A percentile compares a stretch with the other conserved stretches of the same genome.
phyloP scores from a whole-genome alignment of 768 basidiomycete genomes.

The Tephrocybe sp. region DNA sequence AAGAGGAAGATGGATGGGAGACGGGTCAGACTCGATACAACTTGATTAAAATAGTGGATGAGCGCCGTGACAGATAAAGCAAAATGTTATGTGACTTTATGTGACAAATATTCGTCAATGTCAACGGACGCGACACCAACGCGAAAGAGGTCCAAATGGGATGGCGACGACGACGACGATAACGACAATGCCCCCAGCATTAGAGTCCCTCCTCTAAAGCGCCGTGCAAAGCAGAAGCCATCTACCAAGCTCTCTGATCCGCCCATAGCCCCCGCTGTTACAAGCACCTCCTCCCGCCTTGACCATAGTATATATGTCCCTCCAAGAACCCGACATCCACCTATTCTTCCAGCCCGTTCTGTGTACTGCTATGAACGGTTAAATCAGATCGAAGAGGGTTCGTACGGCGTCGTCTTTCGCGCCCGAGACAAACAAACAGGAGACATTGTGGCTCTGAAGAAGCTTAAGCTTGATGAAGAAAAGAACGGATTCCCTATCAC shows the following conservation, averaged over 20 bases:
- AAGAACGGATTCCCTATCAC: conserved; percentile 99
- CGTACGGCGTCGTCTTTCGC: conserved; percentile 97
- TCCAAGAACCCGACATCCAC: conserved; percentile 72
- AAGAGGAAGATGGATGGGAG: conserved; percentile 34
- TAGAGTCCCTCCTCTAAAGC: conserved; percentile 47
- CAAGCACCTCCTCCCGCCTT: conserved; percentile 21
- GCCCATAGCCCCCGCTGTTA: conserved; percentile 12
- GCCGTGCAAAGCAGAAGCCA: conserved; percentile 48
- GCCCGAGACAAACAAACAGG: conserved; percentile 93
- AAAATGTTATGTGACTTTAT: conserved; percentile 6
- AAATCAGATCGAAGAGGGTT: conserved; percentile 98
- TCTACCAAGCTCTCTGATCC: conserved; percentile 25
- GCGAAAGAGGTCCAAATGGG: conserved; percentile 81
- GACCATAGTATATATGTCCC: conserved; percentile 73
- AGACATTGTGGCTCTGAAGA: conserved; percentile 96
- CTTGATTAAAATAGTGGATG: conserved; percentile 69
- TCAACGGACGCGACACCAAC: conserved; percentile 50
- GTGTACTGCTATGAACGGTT: conserved; percentile 93
- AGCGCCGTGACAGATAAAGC: conserved; percentile 17
- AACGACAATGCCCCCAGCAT: conserved; percentile 19
- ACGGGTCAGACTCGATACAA: conserved; percentile 53
- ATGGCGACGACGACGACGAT: conserved; percentile 42
- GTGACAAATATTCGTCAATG: conserved; percentile 14
- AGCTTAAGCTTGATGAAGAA: conserved; percentile 97
- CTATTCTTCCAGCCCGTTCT: conserved; percentile 83